phyloP scores from a whole-genome alignment of 2,329 filamentous ascomycete species.

The Aspergillus sp. region DNA sequence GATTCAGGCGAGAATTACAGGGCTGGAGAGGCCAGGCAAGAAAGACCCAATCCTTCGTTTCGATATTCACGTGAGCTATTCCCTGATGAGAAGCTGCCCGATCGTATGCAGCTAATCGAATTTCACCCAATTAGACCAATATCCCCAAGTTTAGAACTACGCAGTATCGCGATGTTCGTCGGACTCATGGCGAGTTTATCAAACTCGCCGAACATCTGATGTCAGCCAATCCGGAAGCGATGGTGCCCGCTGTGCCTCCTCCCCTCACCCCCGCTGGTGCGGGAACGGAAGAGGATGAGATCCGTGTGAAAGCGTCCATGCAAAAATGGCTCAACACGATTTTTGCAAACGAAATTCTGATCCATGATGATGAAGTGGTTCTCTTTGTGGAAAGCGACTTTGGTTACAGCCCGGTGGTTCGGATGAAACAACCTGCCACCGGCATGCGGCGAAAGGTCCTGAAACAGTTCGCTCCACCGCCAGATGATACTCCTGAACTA shows the following conservation, averaged over 20 bases:
- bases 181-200: conserved; percentile 90
- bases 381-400: conserved; percentile 99
- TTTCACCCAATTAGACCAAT: conserved; percentile 68
- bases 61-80: conserved; percentile 79
- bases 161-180: conserved; percentile 94
- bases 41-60: conserved; percentile 95
- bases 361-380: conserved; percentile 94
- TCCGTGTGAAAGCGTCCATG: conserved; percentile 79
- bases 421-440: conserved; percentile 94
- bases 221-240: conserved; percentile 92
- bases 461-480: conserved; percentile 96
- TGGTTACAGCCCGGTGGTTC: conserved; percentile 91
- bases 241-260: conserved; percentile 93
- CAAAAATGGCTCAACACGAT: conserved; percentile 96
- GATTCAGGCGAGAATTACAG: conserved; percentile 91
- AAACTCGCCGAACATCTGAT: conserved; percentile 96
- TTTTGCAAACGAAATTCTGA: conserved; percentile 86
- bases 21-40: conserved; percentile 85
- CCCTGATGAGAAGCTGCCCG: neutral
- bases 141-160: conserved; percentile 97
- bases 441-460: conserved; percentile 91
- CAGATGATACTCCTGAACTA: conserved; percentile 94
- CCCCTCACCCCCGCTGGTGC: conserved; percentile 90
- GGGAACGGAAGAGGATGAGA: conserved; percentile 93
- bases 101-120: neutral